These are phyloP conservation scores for Geotrichum cucujoidarum DNA, from an alignment of 1,139 yeast genomes.

Conservation along the genomic window DNA sequence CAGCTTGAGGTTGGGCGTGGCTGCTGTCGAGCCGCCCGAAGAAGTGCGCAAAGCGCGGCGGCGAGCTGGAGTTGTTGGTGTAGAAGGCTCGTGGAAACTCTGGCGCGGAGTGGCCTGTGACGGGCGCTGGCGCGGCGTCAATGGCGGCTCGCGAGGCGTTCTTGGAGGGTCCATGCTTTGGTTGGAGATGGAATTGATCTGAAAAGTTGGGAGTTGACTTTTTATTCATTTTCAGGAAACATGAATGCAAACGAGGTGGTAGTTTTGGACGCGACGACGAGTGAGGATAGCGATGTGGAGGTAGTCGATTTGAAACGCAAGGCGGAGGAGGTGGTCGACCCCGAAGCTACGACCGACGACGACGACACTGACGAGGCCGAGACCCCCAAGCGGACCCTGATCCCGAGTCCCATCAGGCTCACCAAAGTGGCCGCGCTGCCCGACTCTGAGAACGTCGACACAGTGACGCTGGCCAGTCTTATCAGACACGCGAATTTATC, in stretches of 20 bases:
- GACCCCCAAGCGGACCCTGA: neutral
- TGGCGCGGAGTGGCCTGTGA: neutral
- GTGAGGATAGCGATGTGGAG: slow-evolving; percentile 4
- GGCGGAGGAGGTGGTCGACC: neutral
- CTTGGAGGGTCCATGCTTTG: slow-evolving; percentile 3
- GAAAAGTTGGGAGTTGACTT: neutral
- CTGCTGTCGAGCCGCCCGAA: neutral
- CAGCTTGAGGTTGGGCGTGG: slow-evolving; percentile 1
- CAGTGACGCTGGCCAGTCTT: slow-evolving; percentile 24
- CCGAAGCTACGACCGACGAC: too few relatives aligned
- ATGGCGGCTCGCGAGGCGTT: slow-evolving; percentile 2
- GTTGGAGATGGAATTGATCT: neutral
- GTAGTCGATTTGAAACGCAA: slow-evolving; percentile 2
- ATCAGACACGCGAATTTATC: slow-evolving; percentile 20
- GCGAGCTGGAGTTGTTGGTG: neutral
- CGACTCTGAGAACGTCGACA: slow-evolving; percentile 22
- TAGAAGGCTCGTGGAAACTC: neutral
- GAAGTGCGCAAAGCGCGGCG: neutral
- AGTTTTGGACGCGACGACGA: neutral
- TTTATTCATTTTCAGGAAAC: neutral
- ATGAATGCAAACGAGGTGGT: neutral
- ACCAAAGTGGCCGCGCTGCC: slow-evolving; percentile 22
- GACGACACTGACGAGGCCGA: neutral
- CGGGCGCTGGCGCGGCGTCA: neutral
- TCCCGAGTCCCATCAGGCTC: slow-evolving; percentile 22